Evolutionary conservation across 78 protist genomes (phyloP).

Genomic region (Dictyostelium intermedium): DNA sequence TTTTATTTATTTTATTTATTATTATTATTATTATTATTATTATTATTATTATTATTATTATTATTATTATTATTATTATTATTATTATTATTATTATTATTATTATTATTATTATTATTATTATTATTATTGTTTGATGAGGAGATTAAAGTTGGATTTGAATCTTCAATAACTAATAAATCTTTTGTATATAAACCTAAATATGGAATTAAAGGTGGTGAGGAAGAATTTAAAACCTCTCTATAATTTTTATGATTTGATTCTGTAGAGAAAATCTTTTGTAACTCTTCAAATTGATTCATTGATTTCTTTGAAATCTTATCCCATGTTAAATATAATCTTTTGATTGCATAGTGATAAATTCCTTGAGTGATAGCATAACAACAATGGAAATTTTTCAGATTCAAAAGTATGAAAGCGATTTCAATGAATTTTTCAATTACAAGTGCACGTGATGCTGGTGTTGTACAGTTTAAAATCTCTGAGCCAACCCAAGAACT

Average conservation of each 20-base stretch:
- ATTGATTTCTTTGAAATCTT: slow-evolving; percentile 30
- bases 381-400: slow-evolving; percentile 48
- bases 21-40: too few relatives aligned
- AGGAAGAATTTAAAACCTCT: background rate
- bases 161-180: slow-evolving; percentile 20
- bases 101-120: too few relatives aligned
- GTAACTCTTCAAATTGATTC: background rate
- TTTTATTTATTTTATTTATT: too few relatives aligned
- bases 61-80: too few relatives aligned
- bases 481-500: slow-evolving; percentile 75
- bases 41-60: too few relatives aligned
- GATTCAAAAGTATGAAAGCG: background rate
- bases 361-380: slow-evolving; percentile 60
- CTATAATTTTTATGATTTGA: slow-evolving; percentile 57
- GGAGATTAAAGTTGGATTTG: slow-evolving; percentile 14
- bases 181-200: slow-evolving; percentile 60
- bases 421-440: slow-evolving; percentile 61
- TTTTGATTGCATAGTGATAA: slow-evolving; percentile 35
- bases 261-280: slow-evolving; percentile 34
- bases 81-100: too few relatives aligned
- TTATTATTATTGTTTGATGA: background rate
- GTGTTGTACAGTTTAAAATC: background rate
- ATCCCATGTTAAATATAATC: slow-evolving; percentile 50
- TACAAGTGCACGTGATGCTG: slow-evolving; percentile 9
- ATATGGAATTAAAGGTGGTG: slow-evolving; percentile 62